phyloP scores from a whole-genome alignment of 2,329 filamentous ascomycete species.

The Cladobotryum mycophilum region DNA sequence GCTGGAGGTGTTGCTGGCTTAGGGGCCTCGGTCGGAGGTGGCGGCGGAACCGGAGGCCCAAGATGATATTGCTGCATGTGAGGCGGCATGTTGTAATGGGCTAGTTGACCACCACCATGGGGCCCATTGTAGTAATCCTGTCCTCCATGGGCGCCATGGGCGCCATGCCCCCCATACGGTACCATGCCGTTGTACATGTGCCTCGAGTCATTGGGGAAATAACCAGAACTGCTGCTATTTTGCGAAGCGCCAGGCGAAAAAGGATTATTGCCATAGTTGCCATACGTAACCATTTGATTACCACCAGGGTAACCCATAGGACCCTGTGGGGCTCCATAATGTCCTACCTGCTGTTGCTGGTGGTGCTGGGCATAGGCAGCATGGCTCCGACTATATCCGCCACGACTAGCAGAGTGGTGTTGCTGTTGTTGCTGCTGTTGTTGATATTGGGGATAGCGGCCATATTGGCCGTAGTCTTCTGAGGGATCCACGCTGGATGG shows the following conservation, averaged over 20 bases:
- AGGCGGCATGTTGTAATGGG: conserved; percentile 25
- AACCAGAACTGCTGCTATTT: conserved; percentile 29
- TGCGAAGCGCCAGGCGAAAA: conserved; percentile 33
- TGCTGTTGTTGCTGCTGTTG: conserved; percentile 16
- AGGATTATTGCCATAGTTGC: conserved; percentile 33
- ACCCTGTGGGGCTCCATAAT: conserved; percentile 42
- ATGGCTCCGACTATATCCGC: conserved; percentile 18
- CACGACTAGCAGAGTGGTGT: conserved; percentile 17
- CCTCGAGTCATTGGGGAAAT: conserved; percentile 32
- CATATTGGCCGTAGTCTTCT: conserved; percentile 53
- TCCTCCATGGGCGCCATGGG: conserved; percentile 17
- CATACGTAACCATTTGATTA: conserved; percentile 44
- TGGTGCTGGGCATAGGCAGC: conserved; percentile 8
- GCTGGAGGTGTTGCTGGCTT: conserved; percentile 25
- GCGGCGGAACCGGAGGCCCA: conserved; percentile 35
- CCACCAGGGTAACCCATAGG: conserved; percentile 34
- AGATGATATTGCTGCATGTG: conserved; percentile 33
- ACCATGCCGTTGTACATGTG: conserved; percentile 42
- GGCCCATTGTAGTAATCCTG: conserved; percentile 25
- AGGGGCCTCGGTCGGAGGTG: conserved; percentile 37
- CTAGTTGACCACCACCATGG: conserved; percentile 10
- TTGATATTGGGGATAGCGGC: conserved; percentile 24
- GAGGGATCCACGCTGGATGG: conserved; percentile 58
- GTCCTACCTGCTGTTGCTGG: conserved; percentile 19
- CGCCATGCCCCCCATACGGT: conserved; percentile 34